Conservation (phyloP, 495 filamentous ascomycete genomes). For the Neurospora terricola region DNA sequence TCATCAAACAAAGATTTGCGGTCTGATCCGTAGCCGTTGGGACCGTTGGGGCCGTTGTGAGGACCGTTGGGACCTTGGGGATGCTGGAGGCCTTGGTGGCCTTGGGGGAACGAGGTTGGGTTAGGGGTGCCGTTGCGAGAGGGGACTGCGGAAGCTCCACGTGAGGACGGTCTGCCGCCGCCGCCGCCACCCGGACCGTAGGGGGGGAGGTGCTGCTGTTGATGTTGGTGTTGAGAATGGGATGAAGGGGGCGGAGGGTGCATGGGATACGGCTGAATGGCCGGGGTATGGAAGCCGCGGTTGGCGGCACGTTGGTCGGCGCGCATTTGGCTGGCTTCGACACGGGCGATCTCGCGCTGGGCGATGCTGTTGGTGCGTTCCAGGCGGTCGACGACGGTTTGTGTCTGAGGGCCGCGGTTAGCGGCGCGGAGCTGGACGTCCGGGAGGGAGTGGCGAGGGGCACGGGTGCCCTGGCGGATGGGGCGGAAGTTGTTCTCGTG, state of each 20-base stretch:
- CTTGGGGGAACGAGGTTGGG: not conserved
- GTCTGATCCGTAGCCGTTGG: slow-evolving; percentile 2
- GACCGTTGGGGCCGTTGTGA: not conserved
- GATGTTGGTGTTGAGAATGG: not conserved
- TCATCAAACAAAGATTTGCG: slow-evolving; percentile 27
- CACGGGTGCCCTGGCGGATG: slow-evolving; percentile 20
- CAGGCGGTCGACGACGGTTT: slow-evolving; percentile 10
- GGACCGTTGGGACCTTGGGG: not conserved
- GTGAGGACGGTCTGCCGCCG: not conserved
- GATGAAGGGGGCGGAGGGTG: not conserved
- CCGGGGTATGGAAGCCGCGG: slow-evolving; percentile 9
- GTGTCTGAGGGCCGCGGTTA: slow-evolving; percentile 14
- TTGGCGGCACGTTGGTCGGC: slow-evolving; percentile 26
- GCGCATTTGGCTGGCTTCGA: slow-evolving; percentile 31
- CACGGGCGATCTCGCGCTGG: slow-evolving; percentile 31
- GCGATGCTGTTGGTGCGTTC: slow-evolving; percentile 33
- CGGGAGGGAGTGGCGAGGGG: slow-evolving; percentile 19
- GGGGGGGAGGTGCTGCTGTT: not conserved
- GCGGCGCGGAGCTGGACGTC: slow-evolving; percentile 21
- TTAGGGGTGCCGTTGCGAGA: not conserved
- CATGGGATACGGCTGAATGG: not conserved
- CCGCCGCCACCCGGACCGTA: too few species aligned
- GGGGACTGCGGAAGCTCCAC: not conserved
- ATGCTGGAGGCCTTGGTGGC: not conserved
- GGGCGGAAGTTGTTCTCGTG: slow-evolving; percentile 10